These are phyloP conservation scores for Paramyrothecium sp. DNA, from an alignment of 2,329 filamentous ascomycete genomes.

Conservation along the genomic window DNA sequence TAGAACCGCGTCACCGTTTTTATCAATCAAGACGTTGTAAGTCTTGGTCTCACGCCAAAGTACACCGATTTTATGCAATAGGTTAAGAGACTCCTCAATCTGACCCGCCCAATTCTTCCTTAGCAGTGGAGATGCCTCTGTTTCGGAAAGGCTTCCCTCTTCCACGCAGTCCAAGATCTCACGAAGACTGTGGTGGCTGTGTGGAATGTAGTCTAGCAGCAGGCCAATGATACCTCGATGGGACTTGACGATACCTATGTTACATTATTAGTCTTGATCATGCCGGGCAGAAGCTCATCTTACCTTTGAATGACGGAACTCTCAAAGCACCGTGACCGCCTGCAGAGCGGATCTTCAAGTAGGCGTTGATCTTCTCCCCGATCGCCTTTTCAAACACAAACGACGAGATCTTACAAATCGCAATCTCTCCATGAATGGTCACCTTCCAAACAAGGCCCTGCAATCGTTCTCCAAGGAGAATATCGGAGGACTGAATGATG, in stretches of 20 bases:
- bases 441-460: neutral
- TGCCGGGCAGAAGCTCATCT: too few species aligned
- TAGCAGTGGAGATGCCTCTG: neutral
- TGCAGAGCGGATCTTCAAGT: neutral
- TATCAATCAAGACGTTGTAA: neutral
- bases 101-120: neutral
- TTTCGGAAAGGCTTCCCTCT: neutral
- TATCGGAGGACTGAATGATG: neutral
- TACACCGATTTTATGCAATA: neutral
- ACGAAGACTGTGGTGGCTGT: neutral
- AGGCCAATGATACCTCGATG: neutral
- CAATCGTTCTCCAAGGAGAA: neutral
- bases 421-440: neutral
- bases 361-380: neutral
- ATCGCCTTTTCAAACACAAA: neutral
- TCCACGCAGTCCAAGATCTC: neutral
- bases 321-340: neutral
- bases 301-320: neutral
- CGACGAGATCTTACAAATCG: neutral
- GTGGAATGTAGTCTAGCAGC: neutral
- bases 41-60: neutral
- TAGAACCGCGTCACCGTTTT: neutral
- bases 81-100: neutral
- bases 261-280: too few species aligned
- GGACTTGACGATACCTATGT: neutral